Base-by-base conservation (phyloP, 768 basidiomycete genomes). In the Russula virescens region DNA sequence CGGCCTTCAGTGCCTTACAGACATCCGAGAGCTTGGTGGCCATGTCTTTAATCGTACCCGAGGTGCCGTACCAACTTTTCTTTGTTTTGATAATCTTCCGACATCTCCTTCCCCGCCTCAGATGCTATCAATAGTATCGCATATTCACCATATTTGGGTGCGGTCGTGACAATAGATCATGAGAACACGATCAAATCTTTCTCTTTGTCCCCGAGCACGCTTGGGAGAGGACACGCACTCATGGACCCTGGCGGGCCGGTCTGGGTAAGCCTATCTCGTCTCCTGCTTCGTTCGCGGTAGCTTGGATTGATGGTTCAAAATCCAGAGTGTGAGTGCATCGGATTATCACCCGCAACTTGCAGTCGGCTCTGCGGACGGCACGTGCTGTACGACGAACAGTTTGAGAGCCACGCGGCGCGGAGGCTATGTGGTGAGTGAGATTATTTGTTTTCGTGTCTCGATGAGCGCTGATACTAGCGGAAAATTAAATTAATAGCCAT, bases 311-410 rank as follows among this genome's bases (percentile, higher is more conserved):
- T 31, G 31, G 18, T 19, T 19, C 49, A 19, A 7, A 35, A 28
- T 5, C 2, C 68, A 95, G 94, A 83, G 80, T 59, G 72, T 94
- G 28, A 77, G 80, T 59, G 78, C 85, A 1, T 96, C 94, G 0
- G 89, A 96, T 50, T 88, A 87, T 69, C 96, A 98, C 68, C 87
- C 93, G 6, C 91, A 94, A 71, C 74, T 96, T 5, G 89, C 88
- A 0, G 81, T 88, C 16, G 90, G 87, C 7, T 85, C 88, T 7
- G 84, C 91, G 1, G 96, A 98, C 73, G 96, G 96, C 0, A 78
- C 85, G 0, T 88, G 87, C 66, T 77, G 80, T 46, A 93, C 88
- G 3, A 90, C 87, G 8, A 91, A 91, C 69, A 77, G 81, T 48
- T 75, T 91, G 35, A 78, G 84, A 58, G 81, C 85, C 0, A 86